Percentiles rank a stretch among this genome's conserved stretches.
phyloP scores from a whole-genome alignment of 352 stramenopile species.

The Nothophytophthora sp. region DNA sequence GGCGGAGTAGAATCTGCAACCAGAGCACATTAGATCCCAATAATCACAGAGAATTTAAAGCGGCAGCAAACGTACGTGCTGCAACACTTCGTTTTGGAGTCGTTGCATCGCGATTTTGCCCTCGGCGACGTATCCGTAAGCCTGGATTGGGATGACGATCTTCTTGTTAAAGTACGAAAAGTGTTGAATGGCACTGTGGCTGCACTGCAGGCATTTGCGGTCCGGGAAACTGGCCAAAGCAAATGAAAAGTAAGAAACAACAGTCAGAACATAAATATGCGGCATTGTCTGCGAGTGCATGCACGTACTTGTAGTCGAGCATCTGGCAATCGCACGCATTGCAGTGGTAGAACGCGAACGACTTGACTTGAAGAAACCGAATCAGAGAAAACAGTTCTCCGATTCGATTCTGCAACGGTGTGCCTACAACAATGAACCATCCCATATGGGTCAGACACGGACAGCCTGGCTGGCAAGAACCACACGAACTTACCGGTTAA shows the following conservation, averaged over 20 bases:
- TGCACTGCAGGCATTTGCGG: constrained; percentile 91
- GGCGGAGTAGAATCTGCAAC: constrained; percentile 93
- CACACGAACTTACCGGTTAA: constrained; percentile 87
- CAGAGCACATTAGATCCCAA: constrained; percentile 1
- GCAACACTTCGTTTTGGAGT: constrained; percentile 93
- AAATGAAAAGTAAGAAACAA: constrained; percentile 17
- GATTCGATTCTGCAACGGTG: constrained; percentile 95
- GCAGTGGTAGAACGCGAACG: constrained; percentile 99
- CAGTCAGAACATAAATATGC: neutral
- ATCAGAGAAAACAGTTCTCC: constrained; percentile 97
- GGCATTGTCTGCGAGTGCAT: neutral
- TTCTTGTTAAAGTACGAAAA: constrained; percentile 99
- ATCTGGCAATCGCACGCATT: constrained; percentile 94
- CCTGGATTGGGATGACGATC: constrained; percentile 98
- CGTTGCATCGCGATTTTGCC: constrained; percentile 95
- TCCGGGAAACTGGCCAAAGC: constrained; percentile 50
- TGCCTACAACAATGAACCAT: constrained; percentile 41
- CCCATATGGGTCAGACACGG: neutral
- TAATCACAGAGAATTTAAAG: neutral
- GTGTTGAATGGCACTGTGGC: constrained; percentile 95
- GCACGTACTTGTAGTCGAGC: constrained; percentile 94
- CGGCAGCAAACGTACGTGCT: constrained; percentile 65
- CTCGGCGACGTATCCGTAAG: constrained; percentile 93
- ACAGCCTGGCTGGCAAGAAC: neutral
- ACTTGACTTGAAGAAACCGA: constrained; percentile 97